Percentiles rank a stretch among this genome's conserved stretches.
These are phyloP conservation scores for Aspergillus pseudoterreus DNA, from an alignment of 2,329 filamentous ascomycete species.

Conservation along the genomic window DNA sequence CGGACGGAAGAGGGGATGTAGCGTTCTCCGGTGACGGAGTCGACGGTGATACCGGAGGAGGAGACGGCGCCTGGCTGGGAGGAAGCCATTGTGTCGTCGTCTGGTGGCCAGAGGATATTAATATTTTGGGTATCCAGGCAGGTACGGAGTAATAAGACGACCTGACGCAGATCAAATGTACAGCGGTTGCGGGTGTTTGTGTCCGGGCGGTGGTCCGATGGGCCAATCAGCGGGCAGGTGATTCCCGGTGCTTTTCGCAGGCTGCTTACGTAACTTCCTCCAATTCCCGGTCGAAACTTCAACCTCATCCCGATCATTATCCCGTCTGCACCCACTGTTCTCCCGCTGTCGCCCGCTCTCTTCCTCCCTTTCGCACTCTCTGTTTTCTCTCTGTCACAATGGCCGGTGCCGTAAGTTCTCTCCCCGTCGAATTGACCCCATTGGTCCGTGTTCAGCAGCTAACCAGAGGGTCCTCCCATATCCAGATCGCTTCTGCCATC, in stretches of 20 bases:
- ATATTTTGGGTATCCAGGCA: no score
- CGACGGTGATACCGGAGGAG: constrained; percentile 69
- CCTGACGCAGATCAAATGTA: constrained; percentile 2
- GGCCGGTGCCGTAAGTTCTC: constrained; percentile 51
- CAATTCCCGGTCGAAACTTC: constrained; percentile 26
- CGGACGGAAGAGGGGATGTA: constrained; percentile 85
- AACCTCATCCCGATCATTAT: constrained; percentile 20
- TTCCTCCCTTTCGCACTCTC: constrained; percentile 19
- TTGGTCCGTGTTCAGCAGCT: constrained; percentile 25
- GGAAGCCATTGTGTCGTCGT: constrained; percentile 39
- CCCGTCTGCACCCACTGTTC: constrained; percentile 7
- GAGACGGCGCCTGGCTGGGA: constrained; percentile 40
- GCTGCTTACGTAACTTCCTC: not conserved
- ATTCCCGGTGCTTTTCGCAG: constrained; percentile 36
- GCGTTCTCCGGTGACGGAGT: constrained; percentile 71
- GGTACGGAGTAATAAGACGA: no score
- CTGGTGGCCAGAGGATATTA: no score
- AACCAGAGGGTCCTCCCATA: constrained; percentile 19
- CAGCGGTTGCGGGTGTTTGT: not conserved
- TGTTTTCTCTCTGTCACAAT: constrained; percentile 46
- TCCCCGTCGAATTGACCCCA: constrained; percentile 23
- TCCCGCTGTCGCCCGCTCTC: constrained; percentile 16
- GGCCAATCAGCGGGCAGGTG: constrained; percentile 37
- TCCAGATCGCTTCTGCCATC: constrained; percentile 52
- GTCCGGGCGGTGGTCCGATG: constrained; percentile 17